Evolutionary conservation across 2,329 filamentous ascomycete species (phyloP), one percentile per base, ranked within the genome.

Genomic region (Raffaelea ambrosiae): DNA sequence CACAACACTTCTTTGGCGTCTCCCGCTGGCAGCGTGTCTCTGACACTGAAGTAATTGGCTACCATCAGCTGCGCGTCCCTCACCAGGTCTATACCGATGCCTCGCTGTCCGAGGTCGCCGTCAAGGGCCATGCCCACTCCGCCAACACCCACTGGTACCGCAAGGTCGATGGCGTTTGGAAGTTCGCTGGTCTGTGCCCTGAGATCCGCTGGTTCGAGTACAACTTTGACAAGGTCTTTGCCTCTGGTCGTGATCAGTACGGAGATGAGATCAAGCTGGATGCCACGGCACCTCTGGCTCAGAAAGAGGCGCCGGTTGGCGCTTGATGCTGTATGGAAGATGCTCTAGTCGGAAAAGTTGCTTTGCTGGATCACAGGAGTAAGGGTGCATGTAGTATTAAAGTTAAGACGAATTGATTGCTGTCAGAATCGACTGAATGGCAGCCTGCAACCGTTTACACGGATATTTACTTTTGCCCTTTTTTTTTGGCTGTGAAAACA

Each of bases 1-100:
- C 80, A 7, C 81, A 84, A 61, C 81, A 84, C 64, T 74, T 83
- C 57, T 73, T 83, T 55, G 78, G 79, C 45, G 73, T 69, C 31
- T 71, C 73, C 18, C 73, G 74, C 61, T 83, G 74, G 73, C 70
- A 77, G 59, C 72, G 70, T 54, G 60, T 79, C 36, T 76, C 72
- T 2, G 76, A 79, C 49, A 74, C 69, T n/a, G 71, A 79, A 59
- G 71, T 79, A 43, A 64, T 79, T 49, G 78, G 77, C n/a, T 69
- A 74, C 58, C 76, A 80, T 62, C 78, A 81, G 65, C 63, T 81
- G 43, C 75, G 79, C 39, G 78, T 79, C 31, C 76, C 78, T 3
- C 79, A 83, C 58, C 77, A 82, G 65, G 68, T 75, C 44, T 82
- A 81, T 64, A 73, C 68, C 3, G 74, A 72, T 49, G 55, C 62